These are phyloP conservation scores for Pneumocystis oryctolagi DNA, from an alignment of 1,139 yeast species.

Conservation along the genomic window DNA sequence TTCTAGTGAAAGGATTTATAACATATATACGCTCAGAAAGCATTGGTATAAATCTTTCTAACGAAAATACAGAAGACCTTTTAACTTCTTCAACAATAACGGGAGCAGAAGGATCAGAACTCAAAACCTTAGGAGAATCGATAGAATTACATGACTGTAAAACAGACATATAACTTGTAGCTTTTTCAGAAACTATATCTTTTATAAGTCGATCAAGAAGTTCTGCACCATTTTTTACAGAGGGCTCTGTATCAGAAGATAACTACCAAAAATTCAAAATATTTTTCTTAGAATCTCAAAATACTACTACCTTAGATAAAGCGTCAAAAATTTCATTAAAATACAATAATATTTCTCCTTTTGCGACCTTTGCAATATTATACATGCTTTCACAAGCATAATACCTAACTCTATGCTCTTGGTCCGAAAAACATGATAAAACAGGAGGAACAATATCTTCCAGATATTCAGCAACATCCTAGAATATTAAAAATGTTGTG, in stretches of 20 bases:
- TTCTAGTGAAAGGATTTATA: slow-evolving; percentile 76
- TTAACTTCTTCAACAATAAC: slow-evolving; percentile 15
- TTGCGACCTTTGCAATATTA: slow-evolving; percentile 90
- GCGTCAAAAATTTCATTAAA: slow-evolving; percentile 93
- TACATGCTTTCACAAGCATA: slow-evolving; percentile 94
- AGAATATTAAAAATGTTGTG: neutral
- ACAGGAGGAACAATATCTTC: slow-evolving; percentile 87
- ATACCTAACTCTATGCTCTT: slow-evolving; percentile 88
- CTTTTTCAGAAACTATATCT: slow-evolving; percentile 91
- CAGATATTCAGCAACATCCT: slow-evolving; percentile 52
- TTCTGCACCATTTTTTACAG: slow-evolving; percentile 94
- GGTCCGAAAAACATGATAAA: slow-evolving; percentile 89
- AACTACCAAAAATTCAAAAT: slow-evolving; percentile 25
- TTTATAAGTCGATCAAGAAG: slow-evolving; percentile 77
- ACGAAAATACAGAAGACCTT: slow-evolving; percentile 50
- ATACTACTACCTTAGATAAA: slow-evolving; percentile 38
- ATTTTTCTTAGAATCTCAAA: neutral
- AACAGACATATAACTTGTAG: slow-evolving; percentile 78
- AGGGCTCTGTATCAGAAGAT: slow-evolving; percentile 81
- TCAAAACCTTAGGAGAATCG: slow-evolving; percentile 27
- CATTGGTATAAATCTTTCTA: slow-evolving; percentile 79
- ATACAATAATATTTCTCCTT: slow-evolving; percentile 81
- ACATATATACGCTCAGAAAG: slow-evolving; percentile 82
- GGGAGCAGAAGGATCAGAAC: slow-evolving; percentile 15
- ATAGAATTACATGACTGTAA: slow-evolving; percentile 40